Evolutionary conservation across 2,329 filamentous ascomycete species (phyloP), one percentile per base, ranked within the genome.

Genomic region (Aspergillus sp.): DNA sequence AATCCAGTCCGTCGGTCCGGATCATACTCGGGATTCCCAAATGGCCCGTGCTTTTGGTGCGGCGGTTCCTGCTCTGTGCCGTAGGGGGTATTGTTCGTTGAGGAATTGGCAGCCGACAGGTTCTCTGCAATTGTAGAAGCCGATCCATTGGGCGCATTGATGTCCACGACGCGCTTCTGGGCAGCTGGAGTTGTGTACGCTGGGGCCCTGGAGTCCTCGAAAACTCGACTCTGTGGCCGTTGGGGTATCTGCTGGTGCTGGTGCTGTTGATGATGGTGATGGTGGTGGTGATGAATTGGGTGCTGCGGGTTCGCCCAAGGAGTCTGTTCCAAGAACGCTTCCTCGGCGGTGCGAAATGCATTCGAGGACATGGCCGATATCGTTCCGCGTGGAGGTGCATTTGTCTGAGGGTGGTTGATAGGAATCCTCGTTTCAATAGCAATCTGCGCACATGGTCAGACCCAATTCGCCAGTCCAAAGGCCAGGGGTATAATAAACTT

Each of bases 241-340:
- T 71, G 69, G 26, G 71, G 75, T 46, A 78, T 75, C 47, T 78
- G 74, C 22, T 47, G 74, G 11, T 47, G 45, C 10, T 47, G 45
- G 16, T 47, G 42, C 42, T 46, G 42, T 20, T 46, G 45, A 3
- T 47, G 45, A 11, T 47, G 45, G 9, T 47, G 53, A 55, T 79
- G 73, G 63, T 78, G 72, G 61, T 85, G 83, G 71, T 91, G 36
- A 39, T 39, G 88, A 10, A 87, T 84, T 6, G 89, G 87, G 71
- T 92, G 89, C 66, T 94, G 91, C 18, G 92, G 91, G 71, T 96
- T 96, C 39, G 92, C 92, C 93, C 93, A 97, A 1, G 92, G 90
- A 5, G 91, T 96, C 66, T 94, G 89, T 70, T 96, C 91, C 57
- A 96, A 84, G 67, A 95, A 96, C 64, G 94, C 90, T 74, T 96